Evolutionary conservation across 2,329 filamentous ascomycete genomes (phyloP).

Genomic region (Fusarium buharicum): DNA sequence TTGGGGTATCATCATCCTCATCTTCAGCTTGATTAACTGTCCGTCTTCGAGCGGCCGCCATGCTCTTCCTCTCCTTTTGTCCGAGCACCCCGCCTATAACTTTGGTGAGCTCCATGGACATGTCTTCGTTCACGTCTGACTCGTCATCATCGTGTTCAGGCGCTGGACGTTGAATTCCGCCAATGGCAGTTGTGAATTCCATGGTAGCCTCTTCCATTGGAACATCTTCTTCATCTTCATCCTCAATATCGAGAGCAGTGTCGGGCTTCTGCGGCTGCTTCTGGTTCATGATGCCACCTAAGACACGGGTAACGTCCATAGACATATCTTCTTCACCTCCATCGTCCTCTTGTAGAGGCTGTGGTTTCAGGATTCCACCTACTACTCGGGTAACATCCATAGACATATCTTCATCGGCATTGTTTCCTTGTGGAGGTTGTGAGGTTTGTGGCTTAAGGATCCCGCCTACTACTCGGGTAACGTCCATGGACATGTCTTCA

Average conservation of each 20-base stretch:
- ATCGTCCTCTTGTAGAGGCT: slow-evolving; percentile 54
- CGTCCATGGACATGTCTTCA: slow-evolving; percentile 91
- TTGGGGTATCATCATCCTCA: slow-evolving; percentile 47
- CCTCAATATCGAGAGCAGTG: slow-evolving; percentile 34
- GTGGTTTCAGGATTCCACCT: slow-evolving; percentile 61
- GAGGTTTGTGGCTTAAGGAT: slow-evolving; percentile 55
- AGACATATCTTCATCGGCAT: slow-evolving; percentile 76
- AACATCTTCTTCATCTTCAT: slow-evolving; percentile 47
- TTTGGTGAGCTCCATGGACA: slow-evolving; percentile 82
- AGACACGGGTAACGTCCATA: slow-evolving; percentile 90
- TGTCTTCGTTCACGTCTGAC: slow-evolving; percentile 68
- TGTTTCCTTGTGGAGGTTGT: slow-evolving; percentile 54
- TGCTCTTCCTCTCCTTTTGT: slow-evolving; percentile 44
- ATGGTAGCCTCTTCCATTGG: slow-evolving; percentile 65
- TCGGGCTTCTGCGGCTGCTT: slow-evolving; percentile 20
- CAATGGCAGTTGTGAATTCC: slow-evolving; percentile 85
- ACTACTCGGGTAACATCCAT: slow-evolving; percentile 91
- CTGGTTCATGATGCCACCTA: slow-evolving; percentile 79
- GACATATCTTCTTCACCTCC: slow-evolving; percentile 78
- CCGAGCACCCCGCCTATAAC: slow-evolving; percentile 67
- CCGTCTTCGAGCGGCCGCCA: slow-evolving; percentile 36
- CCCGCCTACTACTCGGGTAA: slow-evolving; percentile 75
- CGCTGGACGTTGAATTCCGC: slow-evolving; percentile 66
- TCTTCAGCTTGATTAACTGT: slow-evolving; percentile 49
- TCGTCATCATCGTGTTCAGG: slow-evolving; percentile 50